Evolutionary conservation across 495 filamentous ascomycete genomes (phyloP).

Genomic region (Bacidia gigantensis): DNA sequence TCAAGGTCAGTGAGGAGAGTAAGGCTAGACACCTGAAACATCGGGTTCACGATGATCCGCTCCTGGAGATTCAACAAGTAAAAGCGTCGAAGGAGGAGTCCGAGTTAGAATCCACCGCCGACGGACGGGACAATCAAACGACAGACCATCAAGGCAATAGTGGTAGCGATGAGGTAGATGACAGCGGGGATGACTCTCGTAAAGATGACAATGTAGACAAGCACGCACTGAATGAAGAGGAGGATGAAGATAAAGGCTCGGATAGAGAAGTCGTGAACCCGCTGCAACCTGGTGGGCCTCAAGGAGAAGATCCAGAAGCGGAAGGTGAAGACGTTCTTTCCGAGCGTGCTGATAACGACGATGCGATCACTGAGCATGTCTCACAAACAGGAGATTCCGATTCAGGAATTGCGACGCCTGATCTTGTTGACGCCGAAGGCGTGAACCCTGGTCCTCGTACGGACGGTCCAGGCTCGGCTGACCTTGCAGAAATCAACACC

Average conservation of each 20-base stretch:
- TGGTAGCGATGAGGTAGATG: conserved; percentile 18
- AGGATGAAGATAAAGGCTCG: conserved; percentile 20
- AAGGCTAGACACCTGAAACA: conserved; percentile 66
- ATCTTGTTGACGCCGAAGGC: neutral
- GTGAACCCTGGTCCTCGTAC: neutral
- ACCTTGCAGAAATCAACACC: neutral
- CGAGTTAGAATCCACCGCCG: conserved; percentile 18
- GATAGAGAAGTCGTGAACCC: conserved; percentile 1
- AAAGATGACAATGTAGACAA: conserved; percentile 16
- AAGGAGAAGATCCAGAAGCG: neutral
- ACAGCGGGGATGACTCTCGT: neutral
- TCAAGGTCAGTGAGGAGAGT: conserved; percentile 80
- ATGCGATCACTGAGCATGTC: conserved; percentile 3
- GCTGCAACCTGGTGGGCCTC: conserved; percentile 1
- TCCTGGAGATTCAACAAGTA: too few species aligned
- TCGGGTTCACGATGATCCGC: conserved; percentile 40
- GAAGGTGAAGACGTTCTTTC: neutral
- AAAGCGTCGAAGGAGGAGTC: conserved; percentile 25
- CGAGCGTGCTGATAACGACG: conserved; percentile 3
- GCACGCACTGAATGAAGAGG: conserved; percentile 21
- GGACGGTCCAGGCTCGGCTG: neutral
- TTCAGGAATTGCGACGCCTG: too few species aligned
- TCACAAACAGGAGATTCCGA: neutral
- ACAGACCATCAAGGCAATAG: conserved; percentile 23
- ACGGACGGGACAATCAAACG: conserved; percentile 14